These are phyloP conservation scores for Zychaea mexicana DNA, from an alignment of 371 early-diverging fungal species.

Conservation along the genomic window DNA sequence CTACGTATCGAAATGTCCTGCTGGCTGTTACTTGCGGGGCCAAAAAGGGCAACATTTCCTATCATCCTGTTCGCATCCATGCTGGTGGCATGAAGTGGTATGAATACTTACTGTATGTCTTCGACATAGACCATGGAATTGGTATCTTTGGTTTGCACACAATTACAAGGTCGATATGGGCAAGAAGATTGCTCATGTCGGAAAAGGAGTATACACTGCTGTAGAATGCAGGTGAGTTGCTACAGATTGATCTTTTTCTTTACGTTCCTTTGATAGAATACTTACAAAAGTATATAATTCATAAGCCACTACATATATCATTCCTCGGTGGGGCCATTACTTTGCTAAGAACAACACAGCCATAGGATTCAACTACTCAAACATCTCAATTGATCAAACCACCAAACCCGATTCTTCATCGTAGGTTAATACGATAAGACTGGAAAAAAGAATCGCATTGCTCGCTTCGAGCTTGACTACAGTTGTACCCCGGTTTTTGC, in stretches of 20 bases:
- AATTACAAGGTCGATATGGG: constrained; percentile 8
- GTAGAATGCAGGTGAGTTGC: constrained; percentile 3
- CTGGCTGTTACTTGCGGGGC: constrained; percentile 3
- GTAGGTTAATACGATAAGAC: constrained; percentile 3
- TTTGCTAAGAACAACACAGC: background rate
- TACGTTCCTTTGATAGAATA: too few species aligned
- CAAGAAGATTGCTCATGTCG: constrained; percentile 6
- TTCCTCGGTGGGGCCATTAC: constrained; percentile 9
- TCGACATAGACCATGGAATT: constrained; percentile 4
- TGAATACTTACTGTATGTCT: constrained; percentile 7
- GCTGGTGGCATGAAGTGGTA: constrained; percentile 15
- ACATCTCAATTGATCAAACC: constrained; percentile 10
- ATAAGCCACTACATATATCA: background rate
- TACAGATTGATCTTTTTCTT: too few species aligned
- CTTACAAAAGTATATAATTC: too few species aligned
- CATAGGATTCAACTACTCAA: constrained; percentile 2
- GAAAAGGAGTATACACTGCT: background rate
- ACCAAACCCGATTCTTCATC: constrained; percentile 9
- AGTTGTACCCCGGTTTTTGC: too few species aligned
- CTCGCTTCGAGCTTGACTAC: constrained; percentile 9
- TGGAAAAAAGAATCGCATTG: constrained; percentile 5
- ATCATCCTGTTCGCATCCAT: constrained; percentile 5
- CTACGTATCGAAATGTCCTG: constrained; percentile 10
- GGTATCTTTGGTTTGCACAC: constrained; percentile 7
- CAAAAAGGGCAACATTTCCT: background rate